A percentile compares a stretch with the other conserved stretches of the same genome.
phyloP scores from a whole-genome alignment of 768 basidiomycete genomes.

The Lactarius sanguifluus region DNA sequence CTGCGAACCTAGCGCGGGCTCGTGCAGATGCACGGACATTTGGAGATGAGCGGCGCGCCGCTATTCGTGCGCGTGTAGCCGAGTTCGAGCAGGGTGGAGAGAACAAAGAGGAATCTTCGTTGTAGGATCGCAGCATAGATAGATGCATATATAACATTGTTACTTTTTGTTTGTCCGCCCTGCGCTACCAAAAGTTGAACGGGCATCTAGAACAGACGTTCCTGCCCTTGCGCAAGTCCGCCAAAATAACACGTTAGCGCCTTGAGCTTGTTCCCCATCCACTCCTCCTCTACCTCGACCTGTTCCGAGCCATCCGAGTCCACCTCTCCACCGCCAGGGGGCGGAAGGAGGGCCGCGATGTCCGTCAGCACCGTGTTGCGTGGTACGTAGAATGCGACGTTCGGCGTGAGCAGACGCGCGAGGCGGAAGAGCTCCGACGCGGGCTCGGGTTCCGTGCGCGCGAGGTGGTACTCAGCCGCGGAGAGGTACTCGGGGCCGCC shows the following conservation, averaged over 20 bases:
- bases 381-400: slow-evolving; percentile 90
- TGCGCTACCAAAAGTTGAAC: not conserved
- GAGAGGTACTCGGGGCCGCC: slow-evolving; percentile 78
- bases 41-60: slow-evolving; percentile 53
- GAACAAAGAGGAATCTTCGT: slow-evolving; percentile 9
- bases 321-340: not conserved
- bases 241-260: slow-evolving; percentile 95
- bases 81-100: slow-evolving; percentile 35
- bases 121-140: not conserved
- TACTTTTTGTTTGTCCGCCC: not conserved
- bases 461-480: slow-evolving; percentile 62
- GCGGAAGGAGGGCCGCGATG: slow-evolving; percentile 52
- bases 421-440: slow-evolving; percentile 81
- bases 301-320: slow-evolving; percentile 42
- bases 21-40: slow-evolving; percentile 54
- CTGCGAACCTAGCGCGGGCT: slow-evolving; percentile 57
- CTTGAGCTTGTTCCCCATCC: slow-evolving; percentile 93
- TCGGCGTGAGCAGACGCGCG: slow-evolving; percentile 66
- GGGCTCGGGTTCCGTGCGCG: slow-evolving; percentile 73
- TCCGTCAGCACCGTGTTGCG: slow-evolving; percentile 76
- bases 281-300: slow-evolving; percentile 94
- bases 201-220: slow-evolving; percentile 49
- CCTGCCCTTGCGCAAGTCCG: slow-evolving; percentile 71
- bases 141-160: slow-evolving; percentile 5
- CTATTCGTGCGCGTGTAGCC: slow-evolving; percentile 50